Base-by-base conservation (phyloP, 345 rosid species). In the Lenwebbia sp. region DNA sequence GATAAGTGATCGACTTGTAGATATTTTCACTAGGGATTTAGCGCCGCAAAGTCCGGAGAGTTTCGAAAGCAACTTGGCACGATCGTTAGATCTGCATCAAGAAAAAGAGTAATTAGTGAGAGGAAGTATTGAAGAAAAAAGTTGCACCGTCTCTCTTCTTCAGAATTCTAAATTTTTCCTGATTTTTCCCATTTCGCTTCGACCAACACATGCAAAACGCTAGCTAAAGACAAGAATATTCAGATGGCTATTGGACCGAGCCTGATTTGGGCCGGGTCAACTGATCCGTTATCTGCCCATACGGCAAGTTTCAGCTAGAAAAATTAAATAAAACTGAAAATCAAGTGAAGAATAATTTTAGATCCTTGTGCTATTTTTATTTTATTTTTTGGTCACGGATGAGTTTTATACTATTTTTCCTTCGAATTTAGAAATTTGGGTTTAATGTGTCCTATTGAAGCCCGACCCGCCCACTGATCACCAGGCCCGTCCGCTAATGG, bases 101-200 rank as follows among this genome's bases (percentile, higher is more conserved):
- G 40, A n/a, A 62, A 21, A 1, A 60, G 74, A n/a, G 74, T 2
- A n/a, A 3, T 58, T 33, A 12, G n/a, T 5, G 33, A n/a, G 8
- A 58, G 33, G 19, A 60, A 58, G 54, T 14, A 52, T 5, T 0
- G 15, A n/a, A 13, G 40, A n/a, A n/a, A 60, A 60, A 60, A 60
- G 74, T 28, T 13, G 37, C 74, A 60, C 21, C 37, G 21, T 58
- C 14, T 60, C 70, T 60, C 30, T n/a, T 28, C 37, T 28, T 19
- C 40, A 6, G 37, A 60, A n/a, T 62, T 15, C 5, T 0, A 3
- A 7, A 1, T 14, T 62, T 62, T 62, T 62, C 5, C 1, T 1
- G 5, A 62, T 28, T 30, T 62, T 40, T 60, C 10, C 75, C 40
- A 7, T 30, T 65, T 65, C 76, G 23, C 41, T 65, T 30, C 76